Conservation (phyloP, 1,284 basidiomycete species). For the Phenoliferia sp. region DNA sequence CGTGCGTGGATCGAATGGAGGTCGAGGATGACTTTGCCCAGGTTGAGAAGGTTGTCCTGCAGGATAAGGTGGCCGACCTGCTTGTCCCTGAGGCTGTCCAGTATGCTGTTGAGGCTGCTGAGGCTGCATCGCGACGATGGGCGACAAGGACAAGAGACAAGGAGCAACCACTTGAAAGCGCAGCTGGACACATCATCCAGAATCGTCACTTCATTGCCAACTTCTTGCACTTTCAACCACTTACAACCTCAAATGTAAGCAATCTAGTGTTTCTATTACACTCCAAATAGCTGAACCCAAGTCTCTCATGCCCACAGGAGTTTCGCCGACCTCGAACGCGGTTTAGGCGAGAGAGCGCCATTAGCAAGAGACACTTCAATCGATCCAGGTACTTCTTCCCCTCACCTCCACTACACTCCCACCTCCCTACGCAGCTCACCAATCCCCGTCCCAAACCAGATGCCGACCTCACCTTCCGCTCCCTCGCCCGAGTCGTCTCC, state of each 20-base stretch:
- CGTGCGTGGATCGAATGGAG: neutral
- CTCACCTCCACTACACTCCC: neutral
- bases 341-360: constrained; percentile 18
- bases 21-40: neutral
- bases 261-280: neutral
- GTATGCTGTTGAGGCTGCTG: too few species aligned
- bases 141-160: too few species aligned
- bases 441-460: constrained; percentile 15
- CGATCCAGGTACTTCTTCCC: neutral
- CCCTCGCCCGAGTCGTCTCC: constrained; percentile 77
- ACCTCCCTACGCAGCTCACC: neutral
- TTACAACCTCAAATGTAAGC: neutral
- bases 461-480: constrained; percentile 52
- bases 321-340: constrained; percentile 32
- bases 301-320: neutral
- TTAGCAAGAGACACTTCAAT: constrained; percentile 9
- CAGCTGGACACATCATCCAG: neutral
- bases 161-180: neutral
- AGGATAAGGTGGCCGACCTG: too few species aligned
- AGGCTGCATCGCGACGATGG: too few species aligned
- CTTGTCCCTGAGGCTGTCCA: too few species aligned
- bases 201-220: neutral
- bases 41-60: too few species aligned
- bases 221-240: neutral
- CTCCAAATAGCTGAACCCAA: neutral